A percentile compares a stretch with the other conserved stretches of the same genome.
These are phyloP conservation scores for Thalia dealbata DNA, from an alignment of 176 grass and related monocot genomes.

Conservation along the genomic window DNA sequence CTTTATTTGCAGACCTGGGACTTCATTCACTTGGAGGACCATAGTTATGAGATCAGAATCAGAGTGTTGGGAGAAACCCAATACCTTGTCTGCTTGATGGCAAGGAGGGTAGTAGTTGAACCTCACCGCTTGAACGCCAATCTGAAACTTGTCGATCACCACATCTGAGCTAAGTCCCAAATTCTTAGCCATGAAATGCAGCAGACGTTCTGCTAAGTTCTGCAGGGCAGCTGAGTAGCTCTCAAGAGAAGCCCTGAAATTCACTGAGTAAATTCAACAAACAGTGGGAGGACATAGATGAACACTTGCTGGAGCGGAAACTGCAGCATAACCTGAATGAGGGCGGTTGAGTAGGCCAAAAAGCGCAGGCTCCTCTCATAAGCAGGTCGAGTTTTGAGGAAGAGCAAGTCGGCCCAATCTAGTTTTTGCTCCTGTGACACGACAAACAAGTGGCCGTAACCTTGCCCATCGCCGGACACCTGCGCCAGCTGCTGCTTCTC, in stretches of 20 bases:
- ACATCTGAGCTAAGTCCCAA: slow-evolving; percentile 12
- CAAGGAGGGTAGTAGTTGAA: slow-evolving; percentile 66
- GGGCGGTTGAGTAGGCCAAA: slow-evolving; percentile 23
- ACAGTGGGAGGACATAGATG: not conserved
- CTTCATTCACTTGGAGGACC: slow-evolving; percentile 37
- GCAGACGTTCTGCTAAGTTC: slow-evolving; percentile 22
- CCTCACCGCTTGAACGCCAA: slow-evolving; percentile 15
- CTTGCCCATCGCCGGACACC: slow-evolving; percentile 14
- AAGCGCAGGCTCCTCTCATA: slow-evolving; percentile 23
- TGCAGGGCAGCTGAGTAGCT: slow-evolving; percentile 24
- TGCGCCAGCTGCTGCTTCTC: no score
- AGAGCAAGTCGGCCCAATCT: slow-evolving; percentile 45
- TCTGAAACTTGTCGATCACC: slow-evolving; percentile 14
- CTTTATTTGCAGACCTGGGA: slow-evolving; percentile 39
- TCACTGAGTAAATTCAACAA: not conserved
- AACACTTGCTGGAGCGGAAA: not conserved
- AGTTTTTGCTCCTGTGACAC: slow-evolving; percentile 42
- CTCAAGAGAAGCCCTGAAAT: slow-evolving; percentile 26
- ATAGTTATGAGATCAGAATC: slow-evolving; percentile 41
- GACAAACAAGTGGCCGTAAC: slow-evolving; percentile 49
- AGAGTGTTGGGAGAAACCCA: slow-evolving; percentile 48
- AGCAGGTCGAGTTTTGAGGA: slow-evolving; percentile 28
- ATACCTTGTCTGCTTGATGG: slow-evolving; percentile 27
- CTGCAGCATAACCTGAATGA: slow-evolving; percentile 29
- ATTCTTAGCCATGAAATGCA: slow-evolving; percentile 31